phyloP scores from a whole-genome alignment of 148 eudicot species.

The Vaccinium macrocarpon region DNA sequence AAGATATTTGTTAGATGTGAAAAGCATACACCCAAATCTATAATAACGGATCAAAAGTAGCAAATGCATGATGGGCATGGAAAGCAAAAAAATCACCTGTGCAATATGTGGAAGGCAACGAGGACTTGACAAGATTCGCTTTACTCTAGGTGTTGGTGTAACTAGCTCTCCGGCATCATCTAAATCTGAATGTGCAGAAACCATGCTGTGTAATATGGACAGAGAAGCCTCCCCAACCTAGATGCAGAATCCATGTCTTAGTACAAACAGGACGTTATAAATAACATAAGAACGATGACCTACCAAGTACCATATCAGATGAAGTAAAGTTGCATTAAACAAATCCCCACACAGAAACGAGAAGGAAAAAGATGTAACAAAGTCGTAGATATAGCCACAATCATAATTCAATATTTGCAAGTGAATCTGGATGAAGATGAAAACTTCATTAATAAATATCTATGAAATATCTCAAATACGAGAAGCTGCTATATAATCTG shows the following conservation, averaged over 20 bases:
- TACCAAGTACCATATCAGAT: background rate
- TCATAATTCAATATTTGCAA: background rate
- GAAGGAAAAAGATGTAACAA: background rate
- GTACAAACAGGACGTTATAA: background rate
- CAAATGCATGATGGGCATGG: background rate
- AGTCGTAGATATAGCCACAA: background rate
- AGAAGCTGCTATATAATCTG: background rate
- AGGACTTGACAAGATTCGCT: conserved; percentile 87
- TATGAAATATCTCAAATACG: background rate
- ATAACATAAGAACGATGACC: background rate
- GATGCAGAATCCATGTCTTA: conserved; percentile 2
- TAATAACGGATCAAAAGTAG: conserved; percentile 4
- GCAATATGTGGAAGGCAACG: conserved; percentile 98
- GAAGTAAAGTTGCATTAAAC: conserved; percentile 2
- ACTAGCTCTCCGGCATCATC: conserved; percentile 99
- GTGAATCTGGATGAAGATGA: background rate
- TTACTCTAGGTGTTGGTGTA: conserved; percentile 97
- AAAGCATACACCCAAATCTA: background rate
- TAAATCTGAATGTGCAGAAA: conserved; percentile 90
- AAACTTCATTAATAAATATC: background rate
- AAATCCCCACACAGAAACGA: background rate
- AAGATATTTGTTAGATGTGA: background rate
- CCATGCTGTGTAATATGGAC: conserved; percentile 93
- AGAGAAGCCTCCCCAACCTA: conserved; percentile 94
- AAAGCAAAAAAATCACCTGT: conserved; percentile 50